Conservation (phyloP, 2,329 filamentous ascomycete genomes). For the Ophiostoma fasciatum region DNA sequence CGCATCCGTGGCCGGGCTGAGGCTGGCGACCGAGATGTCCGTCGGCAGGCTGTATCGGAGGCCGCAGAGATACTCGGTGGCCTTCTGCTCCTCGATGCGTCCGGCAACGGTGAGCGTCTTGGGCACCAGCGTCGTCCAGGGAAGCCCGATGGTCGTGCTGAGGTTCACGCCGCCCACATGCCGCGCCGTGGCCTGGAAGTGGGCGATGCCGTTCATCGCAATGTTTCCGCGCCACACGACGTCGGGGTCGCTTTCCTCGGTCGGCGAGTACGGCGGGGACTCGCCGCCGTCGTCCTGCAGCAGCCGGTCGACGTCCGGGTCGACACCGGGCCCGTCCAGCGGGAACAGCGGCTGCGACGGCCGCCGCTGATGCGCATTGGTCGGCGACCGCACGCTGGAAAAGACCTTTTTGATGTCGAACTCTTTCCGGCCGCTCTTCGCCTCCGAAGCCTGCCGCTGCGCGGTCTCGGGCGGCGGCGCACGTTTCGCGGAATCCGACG, state of each 20-base stretch:
- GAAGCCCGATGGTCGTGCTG: conserved; percentile 32
- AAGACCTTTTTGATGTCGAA: conserved; percentile 84
- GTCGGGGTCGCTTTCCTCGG: conserved; percentile 56
- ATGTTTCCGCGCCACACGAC: conserved; percentile 66
- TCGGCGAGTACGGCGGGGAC: conserved; percentile 71
- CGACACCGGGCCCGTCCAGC: conserved; percentile 48
- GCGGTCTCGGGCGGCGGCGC: no score
- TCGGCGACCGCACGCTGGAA: conserved; percentile 65
- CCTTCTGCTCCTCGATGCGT: conserved; percentile 66
- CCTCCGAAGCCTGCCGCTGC: conserved; percentile 28
- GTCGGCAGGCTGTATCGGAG: conserved; percentile 69
- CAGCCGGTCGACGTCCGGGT: conserved; percentile 81
- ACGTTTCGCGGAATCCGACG: conserved; percentile 6
- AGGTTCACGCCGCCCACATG: conserved; percentile 77
- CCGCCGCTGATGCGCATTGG: conserved; percentile 30
- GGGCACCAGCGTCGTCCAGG: conserved; percentile 65
- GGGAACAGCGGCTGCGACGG: conserved; percentile 31
- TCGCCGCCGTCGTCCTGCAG: conserved; percentile 69
- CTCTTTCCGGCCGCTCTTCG: conserved; percentile 32
- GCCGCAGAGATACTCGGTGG: conserved; percentile 81
- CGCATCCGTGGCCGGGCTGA: conserved; percentile 48
- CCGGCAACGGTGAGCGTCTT: conserved; percentile 56
- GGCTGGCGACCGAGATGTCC: conserved; percentile 67
- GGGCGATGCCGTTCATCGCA: conserved; percentile 62
- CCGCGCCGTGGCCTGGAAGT: conserved; percentile 63